Evolutionary conservation across 768 basidiomycete genomes (phyloP).

Genomic region (Termitomyces sp.): DNA sequence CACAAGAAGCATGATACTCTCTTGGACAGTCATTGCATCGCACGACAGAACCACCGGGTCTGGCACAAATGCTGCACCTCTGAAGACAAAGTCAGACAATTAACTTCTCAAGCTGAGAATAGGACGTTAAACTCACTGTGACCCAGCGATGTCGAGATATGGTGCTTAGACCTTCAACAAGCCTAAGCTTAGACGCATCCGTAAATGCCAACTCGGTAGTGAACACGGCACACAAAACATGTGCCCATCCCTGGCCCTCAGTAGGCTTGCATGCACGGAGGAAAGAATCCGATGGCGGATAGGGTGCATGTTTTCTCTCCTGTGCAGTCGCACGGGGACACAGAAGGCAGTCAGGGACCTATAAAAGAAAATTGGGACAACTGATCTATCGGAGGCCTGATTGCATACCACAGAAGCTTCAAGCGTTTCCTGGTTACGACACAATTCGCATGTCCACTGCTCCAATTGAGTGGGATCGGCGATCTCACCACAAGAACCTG

Average conservation of each 20-base stretch:
- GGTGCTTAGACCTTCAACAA: conserved; percentile 83
- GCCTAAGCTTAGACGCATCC: conserved; percentile 62
- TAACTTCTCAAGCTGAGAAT: neutral
- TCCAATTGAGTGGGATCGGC: conserved; percentile 60
- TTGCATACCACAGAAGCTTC: conserved; percentile 75
- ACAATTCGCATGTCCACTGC: conserved; percentile 83
- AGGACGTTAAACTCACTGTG: conserved; percentile 41
- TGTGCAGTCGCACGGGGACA: conserved; percentile 62
- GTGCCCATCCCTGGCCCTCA: conserved; percentile 90
- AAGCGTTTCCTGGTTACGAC: conserved; percentile 73
- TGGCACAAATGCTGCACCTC: conserved; percentile 73
- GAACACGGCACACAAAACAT: conserved; percentile 86
- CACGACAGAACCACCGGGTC: conserved; percentile 71
- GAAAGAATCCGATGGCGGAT: conserved; percentile 54
- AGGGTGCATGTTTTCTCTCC: conserved; percentile 38
- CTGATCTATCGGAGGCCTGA: neutral
- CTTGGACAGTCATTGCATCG: conserved; percentile 78
- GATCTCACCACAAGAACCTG: conserved; percentile 65
- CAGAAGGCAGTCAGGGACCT: conserved; percentile 83
- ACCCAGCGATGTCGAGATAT: conserved; percentile 70
- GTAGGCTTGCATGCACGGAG: conserved; percentile 83
- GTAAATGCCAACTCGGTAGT: conserved; percentile 80
- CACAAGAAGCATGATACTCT: conserved; percentile 87
- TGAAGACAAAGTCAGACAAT: conserved; percentile 22
- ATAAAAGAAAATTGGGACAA: conserved; percentile 4